Evolutionary conservation across 306 rosid species (phyloP).

Genomic region (Nissolia schottii): DNA sequence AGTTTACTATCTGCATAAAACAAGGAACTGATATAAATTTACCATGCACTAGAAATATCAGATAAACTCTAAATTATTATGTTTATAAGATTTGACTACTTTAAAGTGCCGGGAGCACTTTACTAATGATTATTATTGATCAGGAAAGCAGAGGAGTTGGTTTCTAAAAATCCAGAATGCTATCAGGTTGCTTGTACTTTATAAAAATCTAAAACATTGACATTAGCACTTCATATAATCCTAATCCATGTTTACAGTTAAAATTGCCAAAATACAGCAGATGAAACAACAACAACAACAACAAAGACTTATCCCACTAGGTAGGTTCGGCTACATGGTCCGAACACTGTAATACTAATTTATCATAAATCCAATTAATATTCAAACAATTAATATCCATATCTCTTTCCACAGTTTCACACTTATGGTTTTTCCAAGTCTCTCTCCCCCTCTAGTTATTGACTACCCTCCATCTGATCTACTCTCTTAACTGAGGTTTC

Average conservation of each 20-base stretch:
- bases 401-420: too few relatives aligned
- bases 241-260: background rate
- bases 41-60: background rate
- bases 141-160: background rate
- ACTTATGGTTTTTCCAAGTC: too few relatives aligned
- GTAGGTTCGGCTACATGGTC: too few relatives aligned
- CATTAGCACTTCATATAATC: background rate
- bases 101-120: background rate
- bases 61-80: background rate
- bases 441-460: too few relatives aligned
- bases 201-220: background rate
- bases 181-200: background rate
- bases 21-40: constrained; percentile 6
- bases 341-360: too few relatives aligned
- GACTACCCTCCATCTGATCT: too few relatives aligned
- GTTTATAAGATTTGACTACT: background rate
- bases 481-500: too few relatives aligned
- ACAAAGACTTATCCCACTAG: too few relatives aligned
- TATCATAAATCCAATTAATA: too few relatives aligned
- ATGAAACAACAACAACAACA: too few relatives aligned
- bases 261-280: background rate
- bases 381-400: too few relatives aligned
- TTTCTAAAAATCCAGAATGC: background rate
- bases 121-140: background rate
- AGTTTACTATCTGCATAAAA: constrained; percentile 77